phyloP scores from a whole-genome alignment of 2,329 filamentous ascomycete genomes.

The Balansia obtecta region DNA sequence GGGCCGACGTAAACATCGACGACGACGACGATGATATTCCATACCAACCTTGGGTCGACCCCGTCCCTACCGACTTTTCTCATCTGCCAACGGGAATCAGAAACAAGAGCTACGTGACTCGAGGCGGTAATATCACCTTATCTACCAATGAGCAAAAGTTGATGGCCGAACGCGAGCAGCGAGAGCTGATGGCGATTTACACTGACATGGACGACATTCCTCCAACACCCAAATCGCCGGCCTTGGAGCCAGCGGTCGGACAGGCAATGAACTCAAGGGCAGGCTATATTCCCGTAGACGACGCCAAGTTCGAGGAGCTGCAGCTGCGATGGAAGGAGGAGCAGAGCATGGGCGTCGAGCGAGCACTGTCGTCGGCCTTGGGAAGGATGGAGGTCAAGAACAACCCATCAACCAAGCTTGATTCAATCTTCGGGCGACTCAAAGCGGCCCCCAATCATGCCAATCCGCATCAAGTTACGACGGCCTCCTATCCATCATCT shows the following conservation, averaged over 20 bases:
- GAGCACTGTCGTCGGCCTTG: slow-evolving; percentile 29
- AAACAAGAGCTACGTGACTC: slow-evolving; percentile 37
- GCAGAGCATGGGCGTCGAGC: slow-evolving; percentile 29
- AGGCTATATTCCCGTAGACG: slow-evolving; percentile 25
- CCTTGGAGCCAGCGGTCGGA: slow-evolving; percentile 18
- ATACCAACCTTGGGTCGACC: slow-evolving; percentile 40
- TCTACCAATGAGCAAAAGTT: slow-evolving; percentile 42
- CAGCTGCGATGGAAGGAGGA: slow-evolving; percentile 36
- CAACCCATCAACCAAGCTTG: slow-evolving; percentile 23
- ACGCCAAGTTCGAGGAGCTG: slow-evolving; percentile 33
- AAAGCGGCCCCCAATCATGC: slow-evolving; percentile 9
- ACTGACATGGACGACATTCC: slow-evolving; percentile 41
- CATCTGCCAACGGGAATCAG: slow-evolving; percentile 32
- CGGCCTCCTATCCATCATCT: background rate
- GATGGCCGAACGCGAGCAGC: slow-evolving; percentile 44
- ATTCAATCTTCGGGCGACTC: slow-evolving; percentile 27
- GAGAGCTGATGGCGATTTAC: slow-evolving; percentile 50
- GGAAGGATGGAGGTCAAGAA: slow-evolving; percentile 29
- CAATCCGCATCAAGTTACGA: slow-evolving; percentile 5
- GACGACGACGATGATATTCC: slow-evolving; percentile 47
- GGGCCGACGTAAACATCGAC: slow-evolving; percentile 34
- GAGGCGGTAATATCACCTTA: slow-evolving; percentile 39
- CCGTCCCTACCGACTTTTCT: slow-evolving; percentile 33
- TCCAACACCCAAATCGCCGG: slow-evolving; percentile 41
- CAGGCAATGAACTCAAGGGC: slow-evolving; percentile 16